Base-by-base conservation (phyloP, 2,329 filamentous ascomycete species). In the Cladosporium halotolerans region DNA sequence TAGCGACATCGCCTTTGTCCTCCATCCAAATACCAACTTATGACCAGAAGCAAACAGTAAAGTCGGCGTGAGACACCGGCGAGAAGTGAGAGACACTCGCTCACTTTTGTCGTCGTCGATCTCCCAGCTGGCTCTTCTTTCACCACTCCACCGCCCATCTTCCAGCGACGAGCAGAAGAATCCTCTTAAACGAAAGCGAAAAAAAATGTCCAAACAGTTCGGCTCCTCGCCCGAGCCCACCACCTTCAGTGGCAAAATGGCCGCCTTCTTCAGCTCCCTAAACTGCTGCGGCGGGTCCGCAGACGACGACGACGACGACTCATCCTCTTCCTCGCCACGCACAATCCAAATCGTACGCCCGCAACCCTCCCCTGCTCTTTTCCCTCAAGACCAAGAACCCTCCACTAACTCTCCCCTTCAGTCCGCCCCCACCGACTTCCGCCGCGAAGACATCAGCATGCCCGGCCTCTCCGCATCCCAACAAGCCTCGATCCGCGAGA, bases 391-490 rank as follows among this genome's bases (percentile, higher is more conserved):
- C 14, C 39, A 9, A 33, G 3, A 18, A 34, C 13, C 28, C 16
- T 16, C 16, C 16, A 16, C 16, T 16, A 19, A 13, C 18, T 19
- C 18, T 13, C 6, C 41, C 36, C 11, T 28, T 4, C 57, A 68
- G 66, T 62, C 63, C 54, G 53, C 48, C 13, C 66, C 66, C 10
- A 68, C 63, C 42, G 55, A 68, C 52, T 68, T 68, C 54, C 62
- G 65, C 45, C 60, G 66, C 52, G 60, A 68, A 56, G 66, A 69
- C 45, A 58, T 68, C 32, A 57, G 56, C 40, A 58, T 68, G 32
- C 59, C 60, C 11, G 65, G 65, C 31, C 56, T 69, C n/a, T 58
- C 59, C 8, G 55, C 60, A 8, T 58, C 61, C 28, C 58, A 66
- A 52, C 61, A 63, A 56, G 44, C 45, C 34, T 62, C 56, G 28